Percentiles rank a stretch among this genome's conserved stretches.
Evolutionary conservation across 148 eudicot genomes (phyloP).

Genomic region (Silene conica): DNA sequence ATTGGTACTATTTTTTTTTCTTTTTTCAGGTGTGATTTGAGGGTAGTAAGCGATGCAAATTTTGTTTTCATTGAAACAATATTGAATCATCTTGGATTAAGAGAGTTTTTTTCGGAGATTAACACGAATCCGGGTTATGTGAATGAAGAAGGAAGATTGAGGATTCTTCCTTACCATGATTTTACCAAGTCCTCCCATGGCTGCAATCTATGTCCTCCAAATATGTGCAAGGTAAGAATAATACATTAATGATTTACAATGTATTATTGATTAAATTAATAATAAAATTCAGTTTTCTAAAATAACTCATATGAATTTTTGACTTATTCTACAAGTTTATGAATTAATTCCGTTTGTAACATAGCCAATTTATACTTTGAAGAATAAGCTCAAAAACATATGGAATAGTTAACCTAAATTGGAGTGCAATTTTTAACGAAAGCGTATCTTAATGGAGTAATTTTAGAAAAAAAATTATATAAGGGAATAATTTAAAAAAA

Average conservation of each 20-base stretch:
- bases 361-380: too few relatives aligned
- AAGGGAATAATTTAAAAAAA: too few relatives aligned
- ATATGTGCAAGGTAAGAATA: conserved; percentile 96
- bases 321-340: too few relatives aligned
- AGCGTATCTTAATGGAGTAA: too few relatives aligned
- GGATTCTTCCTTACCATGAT: conserved; percentile 60
- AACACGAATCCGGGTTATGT: conserved; percentile 67
- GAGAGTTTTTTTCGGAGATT: conserved; percentile 62
- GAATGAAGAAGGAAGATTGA: conserved; percentile 55
- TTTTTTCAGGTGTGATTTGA: conserved; percentile 46
- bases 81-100: conserved; percentile 56
- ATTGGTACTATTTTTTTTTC: neutral
- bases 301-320: too few relatives aligned
- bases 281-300: too few relatives aligned
- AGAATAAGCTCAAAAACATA: too few relatives aligned
- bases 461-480: too few relatives aligned
- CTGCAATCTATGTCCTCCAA: conserved; percentile 78
- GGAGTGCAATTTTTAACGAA: too few relatives aligned
- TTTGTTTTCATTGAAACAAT: conserved; percentile 60
- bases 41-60: conserved; percentile 48
- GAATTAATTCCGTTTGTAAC: too few relatives aligned
- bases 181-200: conserved; percentile 51
- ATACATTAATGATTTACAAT: neutral
- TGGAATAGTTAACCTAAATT: too few relatives aligned
- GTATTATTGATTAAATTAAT: too few relatives aligned